These are phyloP conservation scores for Lagenaria siceraria DNA, from an alignment of 306 rosid species.

Conservation along the genomic window DNA sequence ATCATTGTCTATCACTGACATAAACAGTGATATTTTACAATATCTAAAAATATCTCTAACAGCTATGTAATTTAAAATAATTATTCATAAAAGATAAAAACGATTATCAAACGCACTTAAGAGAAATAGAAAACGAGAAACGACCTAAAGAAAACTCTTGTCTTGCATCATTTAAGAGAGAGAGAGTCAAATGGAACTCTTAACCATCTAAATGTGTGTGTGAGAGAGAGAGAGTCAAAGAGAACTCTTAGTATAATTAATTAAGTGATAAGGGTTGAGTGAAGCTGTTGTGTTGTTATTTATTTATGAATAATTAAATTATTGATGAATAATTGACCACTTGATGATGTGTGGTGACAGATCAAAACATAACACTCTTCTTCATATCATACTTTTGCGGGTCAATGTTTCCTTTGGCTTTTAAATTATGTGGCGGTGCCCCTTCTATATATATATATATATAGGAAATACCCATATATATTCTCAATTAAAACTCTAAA, in stretches of 20 bases:
- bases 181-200: too few relatives aligned
- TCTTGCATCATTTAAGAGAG: too few relatives aligned
- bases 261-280: neutral
- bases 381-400: neutral
- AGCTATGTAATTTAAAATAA: too few relatives aligned
- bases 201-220: neutral
- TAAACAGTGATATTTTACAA: too few relatives aligned
- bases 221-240: neutral
- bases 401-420: neutral
- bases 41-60: too few relatives aligned
- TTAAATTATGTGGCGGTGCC: neutral
- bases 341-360: neutral
- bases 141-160: too few relatives aligned
- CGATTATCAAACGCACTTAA: too few relatives aligned
- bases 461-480: too few relatives aligned
- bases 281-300: neutral
- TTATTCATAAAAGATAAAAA: too few relatives aligned
- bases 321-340: neutral
- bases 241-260: neutral
- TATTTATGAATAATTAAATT: neutral
- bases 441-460: neutral
- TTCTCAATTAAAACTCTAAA: too few relatives aligned
- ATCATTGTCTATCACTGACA: too few relatives aligned
- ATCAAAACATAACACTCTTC: neutral
- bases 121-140: too few relatives aligned